phyloP scores from a whole-genome alignment of 805 yeast genomes.

The Metschnikowia noctiluminum region DNA sequence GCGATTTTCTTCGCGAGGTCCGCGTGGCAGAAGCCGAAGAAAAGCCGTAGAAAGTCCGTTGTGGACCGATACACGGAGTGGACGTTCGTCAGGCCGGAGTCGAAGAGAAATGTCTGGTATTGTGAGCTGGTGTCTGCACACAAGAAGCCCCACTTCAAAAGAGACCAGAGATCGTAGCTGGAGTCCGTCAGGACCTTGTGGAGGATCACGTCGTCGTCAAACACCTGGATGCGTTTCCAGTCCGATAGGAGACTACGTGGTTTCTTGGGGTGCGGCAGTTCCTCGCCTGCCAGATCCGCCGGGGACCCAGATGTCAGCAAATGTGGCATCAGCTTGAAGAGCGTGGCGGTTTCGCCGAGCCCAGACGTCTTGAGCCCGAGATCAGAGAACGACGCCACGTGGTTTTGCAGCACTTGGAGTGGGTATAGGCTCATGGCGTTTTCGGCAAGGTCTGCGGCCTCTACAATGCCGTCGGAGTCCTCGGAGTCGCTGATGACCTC shows the following conservation, averaged over 20 bases:
- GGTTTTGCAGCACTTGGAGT: not conserved
- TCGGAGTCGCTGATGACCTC: slow-evolving; percentile 27
- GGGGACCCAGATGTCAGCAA: slow-evolving; percentile 14
- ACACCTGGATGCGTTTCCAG: slow-evolving; percentile 20
- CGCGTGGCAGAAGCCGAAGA: slow-evolving; percentile 21
- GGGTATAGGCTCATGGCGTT: not conserved
- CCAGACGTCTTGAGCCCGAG: slow-evolving; percentile 15
- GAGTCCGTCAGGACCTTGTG: slow-evolving; percentile 22
- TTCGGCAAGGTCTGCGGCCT: not conserved
- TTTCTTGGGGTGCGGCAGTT: not conserved
- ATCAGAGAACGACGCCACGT: slow-evolving; percentile 13
- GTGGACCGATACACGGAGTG: slow-evolving; percentile 27
- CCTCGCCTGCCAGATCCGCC: slow-evolving; percentile 8
- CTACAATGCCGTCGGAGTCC: slow-evolving; percentile 14
- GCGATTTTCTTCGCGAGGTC: not conserved
- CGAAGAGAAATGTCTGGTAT: slow-evolving; percentile 17
- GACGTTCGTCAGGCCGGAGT: slow-evolving; percentile 20
- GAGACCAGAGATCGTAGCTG: slow-evolving; percentile 28
- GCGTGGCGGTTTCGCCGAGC: slow-evolving; percentile 18
- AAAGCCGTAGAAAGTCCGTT: slow-evolving; percentile 15
- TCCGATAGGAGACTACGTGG: not conserved
- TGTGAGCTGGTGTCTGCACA: slow-evolving; percentile 31
- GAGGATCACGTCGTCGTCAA: slow-evolving; percentile 31
- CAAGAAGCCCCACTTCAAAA: slow-evolving; percentile 34
- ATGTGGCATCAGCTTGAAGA: slow-evolving; percentile 21